Base-by-base conservation (phyloP, 371 early-diverging fungal species). In the Apophysomyces ossiformis region DNA sequence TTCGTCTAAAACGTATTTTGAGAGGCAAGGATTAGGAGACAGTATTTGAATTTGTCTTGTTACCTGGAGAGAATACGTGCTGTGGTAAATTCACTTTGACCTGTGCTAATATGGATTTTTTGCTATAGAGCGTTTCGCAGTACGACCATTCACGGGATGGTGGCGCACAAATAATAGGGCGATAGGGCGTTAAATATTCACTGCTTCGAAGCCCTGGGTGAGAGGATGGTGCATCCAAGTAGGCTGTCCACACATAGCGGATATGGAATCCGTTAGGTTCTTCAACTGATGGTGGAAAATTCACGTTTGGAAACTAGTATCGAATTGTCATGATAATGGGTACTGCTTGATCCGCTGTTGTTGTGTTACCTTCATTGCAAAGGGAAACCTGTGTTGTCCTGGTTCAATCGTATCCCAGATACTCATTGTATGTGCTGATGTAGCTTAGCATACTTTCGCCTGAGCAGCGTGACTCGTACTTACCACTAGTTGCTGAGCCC, bases 171-270 rank as follows among this genome's bases (percentile, higher is more conserved):
- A 78, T 64, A 6, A 75, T 66, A 0, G 78, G 78, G 1, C 75
- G 65, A 50, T 69, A 75, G 0, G 70, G 62, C 5, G 63, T 60
- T 2, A 65, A 41, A 36, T 64, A 60, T 43, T 79, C 74, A 60
- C 61, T 57, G 38, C 74, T 73, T 8, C 69, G 63, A n/a, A 72
- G 38, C 1, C 71, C 74, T 0, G 73, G 68, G 16, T 68, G 69
- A 2, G 67, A 37, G 1, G 61, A 73, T 12, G 85, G 80, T 5
- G 81, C 81, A 21, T 82, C 81, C 0, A 83, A 64, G 41, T 76
- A 74, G 2, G 82, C 85, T n/a, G 78, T 72, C 82, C 82, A 85
- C 8, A 85, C 70, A 32, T 77, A 77, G 12, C 63, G 74, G 39
- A 78, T 67, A 4, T 65, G 68, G 46, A 75, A 77, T 0, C 77